These are phyloP conservation scores for Toxicodendron radicans DNA, from an alignment of 345 rosid species.

Conservation along the genomic window DNA sequence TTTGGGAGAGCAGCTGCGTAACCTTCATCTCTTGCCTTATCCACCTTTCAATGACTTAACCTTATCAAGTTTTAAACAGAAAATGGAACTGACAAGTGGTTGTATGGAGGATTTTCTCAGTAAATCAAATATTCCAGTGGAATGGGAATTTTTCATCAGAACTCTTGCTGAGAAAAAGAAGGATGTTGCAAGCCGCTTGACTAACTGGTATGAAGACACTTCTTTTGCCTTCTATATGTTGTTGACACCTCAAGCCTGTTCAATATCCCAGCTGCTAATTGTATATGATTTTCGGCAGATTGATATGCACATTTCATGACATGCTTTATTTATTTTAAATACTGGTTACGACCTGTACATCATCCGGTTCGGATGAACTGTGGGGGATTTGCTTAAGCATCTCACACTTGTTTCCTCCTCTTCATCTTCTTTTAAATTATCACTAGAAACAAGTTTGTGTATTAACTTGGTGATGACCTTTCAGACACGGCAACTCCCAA, in stretches of 20 bases:
- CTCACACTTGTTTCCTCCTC: background rate
- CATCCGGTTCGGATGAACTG: background rate
- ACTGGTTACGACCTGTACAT: background rate
- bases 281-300: background rate
- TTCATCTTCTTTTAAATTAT: background rate
- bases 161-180: constrained; percentile 54
- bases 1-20: constrained; percentile 74
- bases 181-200: constrained; percentile 51
- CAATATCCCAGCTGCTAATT: background rate
- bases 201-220: constrained; percentile 51
- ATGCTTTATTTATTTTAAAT: background rate
- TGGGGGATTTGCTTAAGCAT: background rate
- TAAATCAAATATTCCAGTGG: constrained; percentile 51
- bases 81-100: constrained; percentile 25
- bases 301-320: background rate
- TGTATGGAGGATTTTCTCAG: constrained; percentile 25
- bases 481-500: background rate
- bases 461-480: background rate
- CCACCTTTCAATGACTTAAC: constrained; percentile 49
- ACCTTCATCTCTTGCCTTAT: constrained; percentile 75
- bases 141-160: constrained; percentile 63
- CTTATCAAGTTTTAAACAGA: constrained; percentile 33
- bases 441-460: background rate
- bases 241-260: background rate
- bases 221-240: background rate